Base-by-base conservation (phyloP, 1,284 basidiomycete genomes). In the Chondrostereum purpureum region DNA sequence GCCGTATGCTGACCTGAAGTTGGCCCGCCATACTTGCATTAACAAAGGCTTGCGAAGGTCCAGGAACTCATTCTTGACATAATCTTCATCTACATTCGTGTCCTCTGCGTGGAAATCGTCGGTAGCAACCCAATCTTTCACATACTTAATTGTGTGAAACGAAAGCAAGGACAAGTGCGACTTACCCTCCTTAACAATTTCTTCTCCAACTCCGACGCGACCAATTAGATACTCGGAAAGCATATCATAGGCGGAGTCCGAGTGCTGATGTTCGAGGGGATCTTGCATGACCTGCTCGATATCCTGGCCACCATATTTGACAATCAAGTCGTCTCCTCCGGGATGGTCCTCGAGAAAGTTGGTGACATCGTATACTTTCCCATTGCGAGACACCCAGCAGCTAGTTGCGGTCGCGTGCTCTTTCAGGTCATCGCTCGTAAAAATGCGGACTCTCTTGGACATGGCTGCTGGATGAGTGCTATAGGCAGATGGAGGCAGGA, bases 221-320 rank as follows among this genome's bases (percentile, higher is more conserved):
- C 93, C 93, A 58, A 96, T 76, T 45, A 79, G 53, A 61, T 89
- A 92, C 61, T 96, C 93, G 20, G 88, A 80, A 58, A 99, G 64
- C 80, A 99, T 89, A 37, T 88, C 86, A 62, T 91, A 99, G 0
- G 95, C 96, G 3, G 86, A 80, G 19, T 90, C 83, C 1, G 92
- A 94, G 64, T 99, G 96, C n/a, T 85, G 83, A 65, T 99, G 96
- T 58, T 89, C 83, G n/a, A 72, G 60, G 48, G 77, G 68, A 64
- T 96, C 86, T 57, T 77, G 77, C 95, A 99, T 98, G 50, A 83
- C 71, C 14, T 67, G 69, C 24, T 76, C 85, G 44, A 98, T 76
- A 60, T 97, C 92, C 65, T 83, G 79, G 24, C 92, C 93, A 2
- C 89, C 92, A 63, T 86, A 78, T 42, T 80, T 69, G 46, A 92